Evolutionary conservation across 2,329 filamentous ascomycete species (phyloP).

Genomic region (Aspergillus fructus): DNA sequence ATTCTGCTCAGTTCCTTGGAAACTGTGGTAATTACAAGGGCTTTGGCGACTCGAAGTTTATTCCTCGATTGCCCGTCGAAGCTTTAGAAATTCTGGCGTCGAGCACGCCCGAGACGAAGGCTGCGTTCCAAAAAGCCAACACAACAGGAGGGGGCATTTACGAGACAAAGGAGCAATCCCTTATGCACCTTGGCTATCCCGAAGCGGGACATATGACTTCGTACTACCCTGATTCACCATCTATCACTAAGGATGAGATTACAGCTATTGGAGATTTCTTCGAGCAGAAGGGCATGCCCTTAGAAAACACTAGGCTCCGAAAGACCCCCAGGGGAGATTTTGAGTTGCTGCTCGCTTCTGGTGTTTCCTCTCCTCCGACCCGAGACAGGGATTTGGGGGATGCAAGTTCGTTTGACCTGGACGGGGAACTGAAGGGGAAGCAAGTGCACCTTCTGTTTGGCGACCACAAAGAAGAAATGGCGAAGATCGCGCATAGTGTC

Average conservation of each 20-base stretch:
- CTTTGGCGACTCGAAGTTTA: slow-evolving; percentile 81
- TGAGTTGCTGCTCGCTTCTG: slow-evolving; percentile 74
- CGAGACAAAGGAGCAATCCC: slow-evolving; percentile 60
- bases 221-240: slow-evolving; percentile 75
- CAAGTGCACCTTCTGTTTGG: slow-evolving; percentile 72
- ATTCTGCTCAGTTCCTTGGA: slow-evolving; percentile 74
- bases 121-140: slow-evolving; percentile 65
- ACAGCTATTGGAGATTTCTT: slow-evolving; percentile 70
- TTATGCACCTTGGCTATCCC: slow-evolving; percentile 74
- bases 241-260: slow-evolving; percentile 74
- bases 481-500: slow-evolving; percentile 63
- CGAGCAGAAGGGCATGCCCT: slow-evolving; percentile 67
- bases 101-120: slow-evolving; percentile 58
- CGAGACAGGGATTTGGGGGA: slow-evolving; percentile 69
- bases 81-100: slow-evolving; percentile 65
- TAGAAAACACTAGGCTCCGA: slow-evolving; percentile 73
- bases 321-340: slow-evolving; percentile 66
- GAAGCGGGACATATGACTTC: slow-evolving; percentile 75
- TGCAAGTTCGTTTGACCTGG: slow-evolving; percentile 60
- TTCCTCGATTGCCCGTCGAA: slow-evolving; percentile 67
- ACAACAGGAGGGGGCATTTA: slow-evolving; percentile 65
- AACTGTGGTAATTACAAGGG: slow-evolving; percentile 85
- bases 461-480: slow-evolving; percentile 72
- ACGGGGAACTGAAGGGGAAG: slow-evolving; percentile 63
- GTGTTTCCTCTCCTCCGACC: slow-evolving; percentile 57